Evolutionary conservation across 768 basidiomycete genomes (phyloP).

Genomic region (Lentinus brumalis): DNA sequence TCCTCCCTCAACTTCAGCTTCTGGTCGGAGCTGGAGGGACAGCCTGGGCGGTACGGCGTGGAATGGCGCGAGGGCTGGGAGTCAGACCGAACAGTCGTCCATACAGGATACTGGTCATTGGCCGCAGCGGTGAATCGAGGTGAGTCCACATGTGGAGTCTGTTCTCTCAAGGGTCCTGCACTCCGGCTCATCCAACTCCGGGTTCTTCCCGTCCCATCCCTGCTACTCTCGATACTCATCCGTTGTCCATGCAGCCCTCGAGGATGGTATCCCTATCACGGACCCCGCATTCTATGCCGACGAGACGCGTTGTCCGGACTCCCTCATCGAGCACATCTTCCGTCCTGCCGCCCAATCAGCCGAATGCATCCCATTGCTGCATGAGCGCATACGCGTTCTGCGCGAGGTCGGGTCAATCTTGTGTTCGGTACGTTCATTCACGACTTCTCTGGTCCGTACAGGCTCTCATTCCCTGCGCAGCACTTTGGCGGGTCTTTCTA

Average conservation of each 20-base stretch:
- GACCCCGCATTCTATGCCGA: slow-evolving; percentile 79
- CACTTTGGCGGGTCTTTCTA: slow-evolving; percentile 71
- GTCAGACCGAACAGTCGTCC: slow-evolving; percentile 48
- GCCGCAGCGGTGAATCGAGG: slow-evolving; percentile 85
- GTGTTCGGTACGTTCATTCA: slow-evolving; percentile 58
- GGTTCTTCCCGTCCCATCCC: no score
- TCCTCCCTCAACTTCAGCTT: slow-evolving; percentile 87
- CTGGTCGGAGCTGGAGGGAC: slow-evolving; percentile 75
- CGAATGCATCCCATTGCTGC: slow-evolving; percentile 71
- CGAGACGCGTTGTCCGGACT: slow-evolving; percentile 68
- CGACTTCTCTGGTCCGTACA: no score
- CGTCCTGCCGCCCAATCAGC: slow-evolving; percentile 54
- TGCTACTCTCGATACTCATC: no score
- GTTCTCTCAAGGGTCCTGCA: background rate
- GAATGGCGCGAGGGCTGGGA: slow-evolving; percentile 76
- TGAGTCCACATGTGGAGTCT: slow-evolving; percentile 29
- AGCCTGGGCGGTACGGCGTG: slow-evolving; percentile 68
- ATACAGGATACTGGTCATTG: slow-evolving; percentile 88
- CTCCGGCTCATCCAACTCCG: background rate
- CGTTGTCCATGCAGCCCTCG: slow-evolving; percentile 54
- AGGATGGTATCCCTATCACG: slow-evolving; percentile 75
- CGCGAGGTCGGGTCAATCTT: slow-evolving; percentile 76
- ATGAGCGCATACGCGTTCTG: slow-evolving; percentile 74
- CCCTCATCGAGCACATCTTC: slow-evolving; percentile 69
- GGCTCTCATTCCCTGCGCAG: slow-evolving; percentile 42